Base-by-base conservation (phyloP, 768 basidiomycete species). In the Clathrus columnatus region DNA sequence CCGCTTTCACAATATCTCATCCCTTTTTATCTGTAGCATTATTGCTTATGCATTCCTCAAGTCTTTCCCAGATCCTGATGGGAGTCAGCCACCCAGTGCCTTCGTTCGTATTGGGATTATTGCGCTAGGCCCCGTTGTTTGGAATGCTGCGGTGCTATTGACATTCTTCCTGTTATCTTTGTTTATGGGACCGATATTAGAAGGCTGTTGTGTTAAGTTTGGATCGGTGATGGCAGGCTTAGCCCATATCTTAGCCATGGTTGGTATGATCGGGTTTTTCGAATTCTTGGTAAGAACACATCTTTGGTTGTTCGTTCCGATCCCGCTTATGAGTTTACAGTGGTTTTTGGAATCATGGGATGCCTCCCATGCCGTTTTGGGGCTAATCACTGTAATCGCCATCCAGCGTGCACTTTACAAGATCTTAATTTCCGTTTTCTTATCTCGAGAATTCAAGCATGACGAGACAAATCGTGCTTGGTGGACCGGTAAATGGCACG, bases 401-500 rank as follows among this genome's bases (percentile, higher is more conserved):
- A 83, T 99, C 49, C 94, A 98, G 70, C 81, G 96, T 47, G 85
- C 89, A 32, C 80, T 98, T 62, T 88, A 91, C 73, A 98, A 98
- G 75, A 82, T 95, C 59, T 76, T 96, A 53, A 98, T 98, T 59
- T 80, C 93, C 5, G 86, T 92, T 46, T 91, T 94, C 79, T 78
- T 98, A 46, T 91, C 92, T 23, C 86, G 96, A 65, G 96, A 99
- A 71, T 95, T 87, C 77, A 97, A 98, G 73, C 91, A 96, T 67
- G 96, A 99, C 66, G 93, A 97, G 74, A 94, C 91, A 24, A 98
- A 98, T 73, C 80, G 90, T 58, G 94, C 94, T 1, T 98, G 95
- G 95, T 99, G 96, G 96, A 93, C 94, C 17, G 94, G 93, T 59
- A 86, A 88, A 74, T 97, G 96, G 96, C 94, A 94, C 66, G 93